Evolutionary conservation across 768 basidiomycete species (phyloP), one percentile per base, ranked within the genome.

Genomic region (Termitomyces sp.): DNA sequence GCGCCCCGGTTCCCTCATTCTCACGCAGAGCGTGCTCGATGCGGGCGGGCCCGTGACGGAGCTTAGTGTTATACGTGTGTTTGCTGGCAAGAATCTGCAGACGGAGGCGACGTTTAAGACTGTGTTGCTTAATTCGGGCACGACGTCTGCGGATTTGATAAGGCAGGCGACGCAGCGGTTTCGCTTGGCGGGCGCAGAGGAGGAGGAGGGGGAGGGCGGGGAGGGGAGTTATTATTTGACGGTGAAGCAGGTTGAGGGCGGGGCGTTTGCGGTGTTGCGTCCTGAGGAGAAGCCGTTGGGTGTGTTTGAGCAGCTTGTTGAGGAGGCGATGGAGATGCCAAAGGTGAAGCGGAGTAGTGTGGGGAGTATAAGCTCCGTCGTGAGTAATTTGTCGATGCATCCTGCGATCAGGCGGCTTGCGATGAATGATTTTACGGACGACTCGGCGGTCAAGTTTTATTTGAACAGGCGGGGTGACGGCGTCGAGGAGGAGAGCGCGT

Each of bases 41-140:
- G 70, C 81, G 7, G 82, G 85, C 57, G 84, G 84, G 2, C 75
- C 81, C 7, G 83, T 91, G 4, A 92, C 91, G 0, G 88, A 95
- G 56, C 82, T 99, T 57, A 97, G 89, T 66, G 97, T 99, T 61
- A 88, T 99, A 53, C 91, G 97, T 28, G 86, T 99, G 41, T 99
- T 99, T 68, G 95, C 96, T 0, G 97, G 96, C 32, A 86, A 89
- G 64, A 82, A 92, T 64, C 70, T 98, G 63, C 87, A 94, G 70
- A 93, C 94, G 0, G 95, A 98, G 66, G 93, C 95, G 2, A 97
- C 96, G 5, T 99, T 99, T 82, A 98, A 98, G 77, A 98, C 97
- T 6, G 97, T 96, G 1, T 75, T 98, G 18, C 82, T 98, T 57
- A 98, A 95, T 67, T 77, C 89, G 5, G 86, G 86, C 0, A 98